Conservation (phyloP, 495 filamentous ascomycete species). For the Daldinia childiae region DNA sequence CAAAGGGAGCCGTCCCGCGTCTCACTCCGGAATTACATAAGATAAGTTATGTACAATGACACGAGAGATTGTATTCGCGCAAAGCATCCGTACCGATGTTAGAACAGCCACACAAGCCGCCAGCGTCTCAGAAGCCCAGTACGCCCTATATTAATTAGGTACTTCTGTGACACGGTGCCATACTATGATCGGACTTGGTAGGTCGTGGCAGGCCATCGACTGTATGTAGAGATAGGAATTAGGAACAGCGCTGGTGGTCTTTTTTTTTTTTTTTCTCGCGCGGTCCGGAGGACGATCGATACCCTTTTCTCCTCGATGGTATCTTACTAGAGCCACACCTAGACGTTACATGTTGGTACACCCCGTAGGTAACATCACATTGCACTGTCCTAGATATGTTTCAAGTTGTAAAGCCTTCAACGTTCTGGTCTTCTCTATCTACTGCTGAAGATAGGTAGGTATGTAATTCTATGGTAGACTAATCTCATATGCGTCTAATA, state of each 20-base stretch:
- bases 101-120: constrained; percentile 43
- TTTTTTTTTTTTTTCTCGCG: not conserved
- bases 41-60: constrained; percentile 20
- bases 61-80: constrained; percentile 34
- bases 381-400: constrained; percentile 25
- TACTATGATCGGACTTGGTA: constrained; percentile 37
- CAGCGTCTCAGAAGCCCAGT: constrained; percentile 38
- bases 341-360: constrained; percentile 16
- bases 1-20: constrained; percentile 22
- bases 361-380: constrained; percentile 26
- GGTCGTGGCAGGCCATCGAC: constrained; percentile 20
- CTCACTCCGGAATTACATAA: constrained; percentile 41
- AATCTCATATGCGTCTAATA: constrained; percentile 1
- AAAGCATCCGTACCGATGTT: constrained; percentile 31
- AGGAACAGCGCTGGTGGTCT: constrained; percentile 19
- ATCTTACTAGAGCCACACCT: constrained; percentile 25
- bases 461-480: not conserved
- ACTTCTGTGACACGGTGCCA: constrained; percentile 45
- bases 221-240: constrained; percentile 23
- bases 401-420: not conserved
- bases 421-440: constrained; percentile 13
- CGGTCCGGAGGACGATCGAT: constrained; percentile 28
- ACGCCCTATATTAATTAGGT: constrained; percentile 43
- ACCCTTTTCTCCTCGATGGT: constrained; percentile 24
- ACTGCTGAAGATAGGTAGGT: constrained; percentile 6